A percentile compares a stretch with the other conserved stretches of the same genome.
Evolutionary conservation across 192 early-diverging fungal species (phyloP).

Genomic region (Backusella sp.): DNA sequence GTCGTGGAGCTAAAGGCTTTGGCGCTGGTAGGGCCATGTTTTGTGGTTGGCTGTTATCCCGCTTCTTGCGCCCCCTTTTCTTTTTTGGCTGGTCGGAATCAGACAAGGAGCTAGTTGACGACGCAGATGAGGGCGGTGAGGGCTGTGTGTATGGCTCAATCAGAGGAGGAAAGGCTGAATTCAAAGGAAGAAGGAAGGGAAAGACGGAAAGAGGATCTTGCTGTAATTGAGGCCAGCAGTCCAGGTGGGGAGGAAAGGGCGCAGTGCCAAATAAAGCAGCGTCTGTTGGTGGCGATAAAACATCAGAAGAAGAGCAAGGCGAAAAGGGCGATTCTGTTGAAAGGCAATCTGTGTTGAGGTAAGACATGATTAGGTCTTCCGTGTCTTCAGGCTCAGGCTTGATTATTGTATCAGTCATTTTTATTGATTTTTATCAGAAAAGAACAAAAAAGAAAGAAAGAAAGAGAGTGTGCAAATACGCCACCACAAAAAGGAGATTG

Average conservation of each 20-base stretch:
- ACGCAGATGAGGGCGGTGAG: not conserved
- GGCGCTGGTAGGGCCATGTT: constrained; percentile 26
- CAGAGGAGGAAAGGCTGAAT: not conserved
- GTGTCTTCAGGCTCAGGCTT: constrained; percentile 23
- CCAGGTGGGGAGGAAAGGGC: not conserved
- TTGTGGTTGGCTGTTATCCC: not conserved
- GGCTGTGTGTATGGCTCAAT: not conserved
- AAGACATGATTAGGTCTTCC: constrained; percentile 33
- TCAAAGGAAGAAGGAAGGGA: not conserved
- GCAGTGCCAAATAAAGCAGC: not conserved
- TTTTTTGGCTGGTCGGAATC: constrained; percentile 29
- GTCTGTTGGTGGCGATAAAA: not conserved
- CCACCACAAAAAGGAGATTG: no score
- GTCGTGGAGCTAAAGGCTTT: constrained; percentile 38
- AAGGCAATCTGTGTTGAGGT: constrained; percentile 29
- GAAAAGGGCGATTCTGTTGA: not conserved
- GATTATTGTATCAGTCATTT: not conserved
- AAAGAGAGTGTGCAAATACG: not conserved
- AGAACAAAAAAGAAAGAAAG: not conserved
- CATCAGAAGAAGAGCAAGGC: not conserved
- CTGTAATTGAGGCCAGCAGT: not conserved
- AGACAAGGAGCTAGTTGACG: constrained; percentile 13
- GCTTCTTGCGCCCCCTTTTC: constrained; percentile 36
- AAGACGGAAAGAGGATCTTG: not conserved
- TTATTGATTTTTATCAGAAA: not conserved